phyloP scores from a whole-genome alignment of 441 rosid genomes.

The Arabidopsis hybrid region DNA sequence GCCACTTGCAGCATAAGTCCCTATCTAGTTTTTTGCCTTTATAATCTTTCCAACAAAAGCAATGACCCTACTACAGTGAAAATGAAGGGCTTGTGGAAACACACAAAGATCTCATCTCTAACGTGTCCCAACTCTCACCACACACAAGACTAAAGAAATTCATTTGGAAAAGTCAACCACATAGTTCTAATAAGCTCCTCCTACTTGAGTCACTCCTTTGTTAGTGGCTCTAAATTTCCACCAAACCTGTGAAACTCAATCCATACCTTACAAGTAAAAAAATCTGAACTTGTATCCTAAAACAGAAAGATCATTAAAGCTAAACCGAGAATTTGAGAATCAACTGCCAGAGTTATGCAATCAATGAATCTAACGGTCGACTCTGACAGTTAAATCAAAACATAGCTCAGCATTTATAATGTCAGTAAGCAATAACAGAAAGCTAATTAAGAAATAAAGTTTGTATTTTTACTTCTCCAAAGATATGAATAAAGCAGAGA shows the following conservation, averaged over 20 bases:
- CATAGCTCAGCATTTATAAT: conserved; percentile 1
- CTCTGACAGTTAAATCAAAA: not conserved
- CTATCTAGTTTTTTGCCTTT: conserved; percentile 25
- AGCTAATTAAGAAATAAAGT: conserved; percentile 1
- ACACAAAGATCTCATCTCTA: conserved; percentile 22
- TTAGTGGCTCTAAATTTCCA: conserved; percentile 19
- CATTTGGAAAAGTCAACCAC: conserved; percentile 17
- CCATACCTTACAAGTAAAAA: conserved; percentile 6
- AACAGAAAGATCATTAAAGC: too few relatives aligned
- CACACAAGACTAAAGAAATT: conserved; percentile 2
- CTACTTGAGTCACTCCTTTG: conserved; percentile 2
- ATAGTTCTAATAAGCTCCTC: conserved; percentile 4
- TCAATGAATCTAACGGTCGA: conserved; percentile 39
- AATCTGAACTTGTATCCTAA: not conserved
- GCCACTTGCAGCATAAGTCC: conserved; percentile 19
- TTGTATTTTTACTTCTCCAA: not conserved
- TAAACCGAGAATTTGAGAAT: conserved; percentile 7
- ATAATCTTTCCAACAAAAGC: conserved; percentile 21
- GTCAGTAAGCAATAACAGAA: not conserved
- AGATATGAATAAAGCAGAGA: conserved; percentile 3
- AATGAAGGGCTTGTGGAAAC: conserved; percentile 21
- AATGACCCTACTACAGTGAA: conserved; percentile 32
- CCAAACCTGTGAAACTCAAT: conserved; percentile 22
- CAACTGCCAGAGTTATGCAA: not conserved
- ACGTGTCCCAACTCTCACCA: conserved; percentile 35